Base-by-base conservation (phyloP, 768 basidiomycete genomes). In the Lactifluus piperatus region DNA sequence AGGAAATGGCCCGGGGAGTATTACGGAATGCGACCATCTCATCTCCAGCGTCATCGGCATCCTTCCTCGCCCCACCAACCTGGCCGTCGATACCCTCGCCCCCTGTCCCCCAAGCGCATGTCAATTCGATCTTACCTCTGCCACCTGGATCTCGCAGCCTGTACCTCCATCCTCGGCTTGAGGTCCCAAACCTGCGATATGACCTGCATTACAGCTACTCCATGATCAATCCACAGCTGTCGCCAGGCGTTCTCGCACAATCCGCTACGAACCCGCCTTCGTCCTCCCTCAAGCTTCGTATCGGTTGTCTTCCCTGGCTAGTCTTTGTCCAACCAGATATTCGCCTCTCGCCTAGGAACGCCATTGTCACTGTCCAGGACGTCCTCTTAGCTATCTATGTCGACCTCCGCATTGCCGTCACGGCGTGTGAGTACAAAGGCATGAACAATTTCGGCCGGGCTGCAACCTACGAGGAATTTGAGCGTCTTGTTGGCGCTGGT, bases 331-430 rank as follows among this genome's bases (percentile, higher is more conserved):
- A 0, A 1, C 53, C 58, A 0, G 58, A 55, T 20, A 2, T 16
- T 4, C 1, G 4, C 0, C 9, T 20, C 10, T 55, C 58, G 7
- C 53, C 58, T 50, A 43, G 48, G 10, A 37, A n/a, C 2, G 30
- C 53, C 2, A 10, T 50, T 4, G 58, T 60, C 34, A 60, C 53
- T 14, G 58, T 60, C 13, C 48, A 20, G 0, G 58, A 60, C 20
- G 48, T 60, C 22, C 27, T 60, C n/a, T 8, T 22, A 14, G 7
- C 46, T 2, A 43, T 60, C 16, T 29, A 60, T 20, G 10, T 36
- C 41, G 41, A 60, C 43, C 58, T 60, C 26, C 58, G 54, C 48
- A 60, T 26, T 5, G 48, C 41, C 1, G 54, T 39, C 30, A 60
- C 50, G 48, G 27, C 13, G 0, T 24, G 29, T 6, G 58, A 60